These are phyloP conservation scores for Rhizopogon salebrosus DNA, from an alignment of 768 basidiomycete genomes.

Conservation along the genomic window DNA sequence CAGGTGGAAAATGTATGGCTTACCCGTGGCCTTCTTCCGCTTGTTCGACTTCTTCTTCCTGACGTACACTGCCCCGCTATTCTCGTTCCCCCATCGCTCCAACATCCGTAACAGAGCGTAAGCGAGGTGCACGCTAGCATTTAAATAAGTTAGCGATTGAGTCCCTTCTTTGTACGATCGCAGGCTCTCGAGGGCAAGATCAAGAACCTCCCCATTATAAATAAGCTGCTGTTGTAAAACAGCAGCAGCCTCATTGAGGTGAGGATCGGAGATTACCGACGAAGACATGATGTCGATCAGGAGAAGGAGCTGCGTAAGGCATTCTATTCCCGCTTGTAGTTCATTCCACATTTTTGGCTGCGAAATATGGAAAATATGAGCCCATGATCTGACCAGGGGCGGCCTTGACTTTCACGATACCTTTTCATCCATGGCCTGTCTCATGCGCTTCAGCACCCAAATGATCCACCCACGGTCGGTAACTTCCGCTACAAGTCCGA, in stretches of 20 bases:
- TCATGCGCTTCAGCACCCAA: constrained; percentile 89
- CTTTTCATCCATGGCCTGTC: constrained; percentile 86
- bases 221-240: constrained; percentile 85
- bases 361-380: constrained; percentile 4
- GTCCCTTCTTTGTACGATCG: constrained; percentile 76
- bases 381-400: constrained; percentile 6
- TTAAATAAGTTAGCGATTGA: constrained; percentile 75
- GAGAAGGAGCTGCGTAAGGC: constrained; percentile 86
- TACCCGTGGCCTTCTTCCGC: constrained; percentile 45
- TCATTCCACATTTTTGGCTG: constrained; percentile 95
- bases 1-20: constrained; percentile 23
- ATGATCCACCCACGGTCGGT: constrained; percentile 83
- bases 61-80: constrained; percentile 67
- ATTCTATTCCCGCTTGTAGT: constrained; percentile 90
- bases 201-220: constrained; percentile 93
- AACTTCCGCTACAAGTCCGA: constrained; percentile 78
- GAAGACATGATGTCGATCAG: constrained; percentile 82
- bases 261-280: constrained; percentile 31
- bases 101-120: constrained; percentile 86
- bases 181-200: constrained; percentile 77
- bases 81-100: constrained; percentile 78
- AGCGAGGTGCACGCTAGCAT: constrained; percentile 78
- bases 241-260: constrained; percentile 69
- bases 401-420: constrained; percentile 34
- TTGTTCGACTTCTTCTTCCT: constrained; percentile 55